Conservation (phyloP, 148 eudicot genomes). For the Chenopodium berlandieri region DNA sequence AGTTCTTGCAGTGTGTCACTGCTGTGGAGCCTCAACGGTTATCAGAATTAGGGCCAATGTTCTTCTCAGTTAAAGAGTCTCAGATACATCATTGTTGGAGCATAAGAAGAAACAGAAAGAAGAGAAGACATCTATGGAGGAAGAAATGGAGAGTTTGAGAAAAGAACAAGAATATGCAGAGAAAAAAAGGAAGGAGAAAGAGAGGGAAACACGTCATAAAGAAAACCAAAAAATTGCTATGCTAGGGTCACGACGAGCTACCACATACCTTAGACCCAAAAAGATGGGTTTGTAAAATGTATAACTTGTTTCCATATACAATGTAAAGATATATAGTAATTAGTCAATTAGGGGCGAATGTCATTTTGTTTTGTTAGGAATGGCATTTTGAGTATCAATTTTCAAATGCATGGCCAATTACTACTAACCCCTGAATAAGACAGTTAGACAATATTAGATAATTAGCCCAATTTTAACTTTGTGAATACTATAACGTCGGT, state of each 20-base stretch:
- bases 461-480: too few relatives aligned
- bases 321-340: not conserved
- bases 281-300: conserved; percentile 56
- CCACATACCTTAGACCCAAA: conserved; percentile 77
- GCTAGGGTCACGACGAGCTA: conserved; percentile 59
- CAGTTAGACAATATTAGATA: too few relatives aligned
- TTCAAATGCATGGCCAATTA: not conserved
- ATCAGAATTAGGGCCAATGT: conserved; percentile 94
- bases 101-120: conserved; percentile 93
- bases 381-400: not conserved
- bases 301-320: not conserved
- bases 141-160: conserved; percentile 87
- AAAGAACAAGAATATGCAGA: conserved; percentile 57
- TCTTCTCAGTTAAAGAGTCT: conserved; percentile 88
- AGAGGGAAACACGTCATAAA: conserved; percentile 56
- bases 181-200: conserved; percentile 45
- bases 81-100: conserved; percentile 82
- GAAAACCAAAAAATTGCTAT: conserved; percentile 64
- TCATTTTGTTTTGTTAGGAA: conserved; percentile 9
- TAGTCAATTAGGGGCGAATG: not conserved
- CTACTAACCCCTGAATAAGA: too few relatives aligned
- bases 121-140: conserved; percentile 89
- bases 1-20: conserved; percentile 96
- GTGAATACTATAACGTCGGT: too few relatives aligned
- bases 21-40: conserved; percentile 94